Percentiles rank a stretch among this genome's conserved stretches.
These are phyloP conservation scores for Mentha longifolia DNA, from an alignment of 257 asterid species.

Conservation along the genomic window DNA sequence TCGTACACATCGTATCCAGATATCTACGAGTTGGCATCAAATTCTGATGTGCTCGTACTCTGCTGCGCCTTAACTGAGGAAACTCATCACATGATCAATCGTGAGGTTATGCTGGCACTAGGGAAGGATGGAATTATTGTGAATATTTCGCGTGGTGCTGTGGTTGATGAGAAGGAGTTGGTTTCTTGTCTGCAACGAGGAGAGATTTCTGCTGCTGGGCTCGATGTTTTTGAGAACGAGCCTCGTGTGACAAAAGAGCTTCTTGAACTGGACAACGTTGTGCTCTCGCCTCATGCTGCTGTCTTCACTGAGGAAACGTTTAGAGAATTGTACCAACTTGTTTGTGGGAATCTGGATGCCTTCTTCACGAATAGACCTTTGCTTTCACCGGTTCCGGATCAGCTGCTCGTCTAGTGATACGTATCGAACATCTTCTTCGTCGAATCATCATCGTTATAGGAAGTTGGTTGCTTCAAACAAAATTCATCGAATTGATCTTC, in stretches of 20 bases:
- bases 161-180: slow-evolving; percentile 58
- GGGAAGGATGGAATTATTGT: slow-evolving; percentile 67
- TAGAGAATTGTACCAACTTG: slow-evolving; percentile 39
- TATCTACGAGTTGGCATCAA: slow-evolving; percentile 50
- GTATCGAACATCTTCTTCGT: not conserved
- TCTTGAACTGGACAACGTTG: slow-evolving; percentile 57
- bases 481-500: too few species aligned
- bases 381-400: slow-evolving; percentile 36
- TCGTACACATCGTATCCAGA: slow-evolving; percentile 45
- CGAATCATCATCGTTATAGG: too few species aligned
- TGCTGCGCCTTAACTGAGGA: slow-evolving; percentile 66
- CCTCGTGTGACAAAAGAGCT: slow-evolving; percentile 56
- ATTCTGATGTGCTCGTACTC: slow-evolving; percentile 54
- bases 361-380: slow-evolving; percentile 61
- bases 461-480: not conserved
- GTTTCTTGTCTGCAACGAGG: slow-evolving; percentile 50
- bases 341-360: slow-evolving; percentile 59
- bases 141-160: slow-evolving; percentile 74
- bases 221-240: slow-evolving; percentile 74
- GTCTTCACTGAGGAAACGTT: slow-evolving; percentile 50
- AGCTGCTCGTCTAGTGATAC: not conserved
- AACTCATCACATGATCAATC: slow-evolving; percentile 70
- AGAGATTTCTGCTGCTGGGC: slow-evolving; percentile 63
- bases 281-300: slow-evolving; percentile 60
- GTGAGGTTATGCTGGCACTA: slow-evolving; percentile 55